These are phyloP conservation scores for Mariannaea elegans DNA, from an alignment of 2,329 filamentous ascomycete genomes.

Conservation along the genomic window DNA sequence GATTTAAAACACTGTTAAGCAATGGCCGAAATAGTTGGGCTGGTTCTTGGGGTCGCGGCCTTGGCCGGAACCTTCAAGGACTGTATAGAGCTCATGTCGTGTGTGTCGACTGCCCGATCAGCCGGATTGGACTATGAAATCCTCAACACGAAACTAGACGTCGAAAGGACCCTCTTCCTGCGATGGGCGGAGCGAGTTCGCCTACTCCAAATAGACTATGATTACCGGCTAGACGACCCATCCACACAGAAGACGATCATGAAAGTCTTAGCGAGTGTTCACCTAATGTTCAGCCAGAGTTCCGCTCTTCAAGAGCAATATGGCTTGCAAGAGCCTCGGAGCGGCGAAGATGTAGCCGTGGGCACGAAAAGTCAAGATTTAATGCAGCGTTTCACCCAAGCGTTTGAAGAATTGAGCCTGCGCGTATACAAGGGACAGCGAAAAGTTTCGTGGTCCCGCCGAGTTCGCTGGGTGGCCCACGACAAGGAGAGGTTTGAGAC, in stretches of 20 bases:
- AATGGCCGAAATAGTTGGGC: too few species aligned
- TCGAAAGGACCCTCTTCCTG: background rate
- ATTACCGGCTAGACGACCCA: background rate
- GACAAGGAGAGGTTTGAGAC: conserved; percentile 7
- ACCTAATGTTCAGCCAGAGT: background rate
- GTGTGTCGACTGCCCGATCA: too few species aligned
- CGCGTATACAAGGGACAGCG: background rate
- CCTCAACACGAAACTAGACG: background rate
- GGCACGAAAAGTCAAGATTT: background rate
- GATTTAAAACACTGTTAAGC: too few species aligned
- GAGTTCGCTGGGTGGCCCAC: background rate
- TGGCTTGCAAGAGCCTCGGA: background rate
- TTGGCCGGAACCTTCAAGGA: too few species aligned
- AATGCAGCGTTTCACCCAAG: background rate
- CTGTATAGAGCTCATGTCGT: too few species aligned
- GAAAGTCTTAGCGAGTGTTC: background rate
- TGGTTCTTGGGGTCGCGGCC: too few species aligned
- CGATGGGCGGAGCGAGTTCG: background rate
- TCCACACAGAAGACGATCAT: background rate
- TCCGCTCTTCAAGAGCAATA: background rate
- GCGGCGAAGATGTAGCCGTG: too few species aligned
- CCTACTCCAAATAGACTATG: background rate
- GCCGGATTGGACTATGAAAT: background rate
- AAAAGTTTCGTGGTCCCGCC: conserved; percentile 67
- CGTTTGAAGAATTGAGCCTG: background rate